phyloP scores from a whole-genome alignment of 495 filamentous ascomycete species.

The Hypomontagnella submonticulosa region DNA sequence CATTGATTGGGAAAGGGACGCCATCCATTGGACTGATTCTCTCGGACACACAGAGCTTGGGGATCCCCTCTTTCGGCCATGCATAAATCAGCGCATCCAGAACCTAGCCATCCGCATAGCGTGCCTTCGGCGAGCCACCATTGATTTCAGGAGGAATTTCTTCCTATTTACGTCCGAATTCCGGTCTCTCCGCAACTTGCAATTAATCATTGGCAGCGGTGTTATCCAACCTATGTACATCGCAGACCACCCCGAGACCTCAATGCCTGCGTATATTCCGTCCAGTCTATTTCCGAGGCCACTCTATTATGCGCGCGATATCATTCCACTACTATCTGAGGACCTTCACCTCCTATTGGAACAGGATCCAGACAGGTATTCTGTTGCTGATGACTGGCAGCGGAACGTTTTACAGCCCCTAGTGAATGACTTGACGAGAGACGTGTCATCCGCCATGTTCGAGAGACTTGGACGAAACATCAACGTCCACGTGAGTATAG shows the following conservation, averaged over 20 bases:
- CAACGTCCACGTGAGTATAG: not conserved
- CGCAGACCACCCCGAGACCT: too few species aligned
- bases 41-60: too few species aligned
- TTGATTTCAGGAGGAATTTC: too few species aligned
- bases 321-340: not conserved
- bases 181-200: not conserved
- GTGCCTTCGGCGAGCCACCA: too few species aligned
- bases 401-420: not conserved
- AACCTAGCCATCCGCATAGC: not conserved
- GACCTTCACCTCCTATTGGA: not conserved
- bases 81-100: not conserved
- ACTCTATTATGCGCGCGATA: too few species aligned
- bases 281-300: too few species aligned
- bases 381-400: not conserved
- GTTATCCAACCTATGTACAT: too few species aligned
- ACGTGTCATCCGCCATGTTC: not conserved
- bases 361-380: not conserved
- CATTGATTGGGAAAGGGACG: constrained; percentile 8
- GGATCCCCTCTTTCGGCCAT: not conserved
- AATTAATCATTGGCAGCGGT: not conserved
- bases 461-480: not conserved
- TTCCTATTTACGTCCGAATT: too few species aligned
- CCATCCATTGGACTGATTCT: too few species aligned
- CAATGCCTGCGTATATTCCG: too few species aligned
- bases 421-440: not conserved